Evolutionary conservation across 1,139 yeast genomes (phyloP).

Genomic region (Chernovozyma sophiae-reginae): DNA sequence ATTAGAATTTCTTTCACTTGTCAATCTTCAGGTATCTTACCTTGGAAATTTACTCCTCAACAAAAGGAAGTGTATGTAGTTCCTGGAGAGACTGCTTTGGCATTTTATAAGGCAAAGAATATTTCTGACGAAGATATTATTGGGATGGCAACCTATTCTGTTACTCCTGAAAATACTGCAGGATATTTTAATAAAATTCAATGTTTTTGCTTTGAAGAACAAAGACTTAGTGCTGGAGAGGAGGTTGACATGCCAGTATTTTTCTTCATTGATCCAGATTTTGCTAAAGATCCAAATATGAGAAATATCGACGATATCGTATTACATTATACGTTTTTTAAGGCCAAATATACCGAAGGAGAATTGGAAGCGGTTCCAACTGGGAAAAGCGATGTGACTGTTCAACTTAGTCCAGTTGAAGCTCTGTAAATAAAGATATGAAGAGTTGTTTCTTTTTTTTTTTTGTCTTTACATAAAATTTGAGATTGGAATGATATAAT

Average conservation of each 20-base stretch:
- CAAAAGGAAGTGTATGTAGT: conserved; percentile 89
- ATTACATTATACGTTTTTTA: conserved; percentile 89
- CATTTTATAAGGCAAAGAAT: conserved; percentile 91
- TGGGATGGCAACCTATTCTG: conserved; percentile 97
- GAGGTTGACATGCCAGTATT: conserved; percentile 99
- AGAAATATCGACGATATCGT: conserved; percentile 87
- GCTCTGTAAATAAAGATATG: not conserved
- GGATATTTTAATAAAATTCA: conserved; percentile 95
- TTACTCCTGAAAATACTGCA: conserved; percentile 94
- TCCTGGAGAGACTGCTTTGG: conserved; percentile 98
- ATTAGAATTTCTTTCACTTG: conserved; percentile 84
- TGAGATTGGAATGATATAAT: too few species aligned
- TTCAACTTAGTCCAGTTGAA: not conserved
- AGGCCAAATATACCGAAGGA: conserved; percentile 49
- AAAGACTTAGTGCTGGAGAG: conserved; percentile 88
- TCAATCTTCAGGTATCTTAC: conserved; percentile 85
- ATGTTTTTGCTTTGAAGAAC: conserved; percentile 98
- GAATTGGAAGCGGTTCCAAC: conserved; percentile 42
- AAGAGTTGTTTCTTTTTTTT: too few species aligned
- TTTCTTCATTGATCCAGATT: conserved; percentile 97
- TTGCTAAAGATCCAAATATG: conserved; percentile 92
- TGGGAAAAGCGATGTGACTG: conserved; percentile 11
- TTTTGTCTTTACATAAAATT: too few species aligned
- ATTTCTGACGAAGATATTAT: conserved; percentile 82
- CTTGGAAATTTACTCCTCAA: conserved; percentile 95